Evolutionary conservation across 1,284 basidiomycete species (phyloP), one percentile per base, ranked within the genome.

Genomic region (Meira nashicola): DNA sequence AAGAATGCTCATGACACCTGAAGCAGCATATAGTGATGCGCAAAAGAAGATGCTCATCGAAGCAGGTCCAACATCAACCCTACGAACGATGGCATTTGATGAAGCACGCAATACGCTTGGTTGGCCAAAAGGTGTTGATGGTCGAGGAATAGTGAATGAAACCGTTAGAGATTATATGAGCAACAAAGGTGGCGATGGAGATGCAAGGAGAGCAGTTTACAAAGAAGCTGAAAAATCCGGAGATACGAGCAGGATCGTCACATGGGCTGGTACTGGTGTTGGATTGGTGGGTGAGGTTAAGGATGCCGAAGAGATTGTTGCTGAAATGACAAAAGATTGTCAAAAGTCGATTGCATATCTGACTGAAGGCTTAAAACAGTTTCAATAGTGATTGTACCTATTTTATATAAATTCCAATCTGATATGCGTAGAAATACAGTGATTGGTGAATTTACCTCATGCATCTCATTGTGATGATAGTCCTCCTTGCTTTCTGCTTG

Each of bases 241-340:
- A 17, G 74, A 77, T 38, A 55, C 60, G 1, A 59, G 64, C 15
- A 58, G 74, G 10, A 60, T 75, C 40, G 65, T 77, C 25, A 74
- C 67, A 39, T 78, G 76, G 76, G 48, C 74, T 1, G 76, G 76
- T 4, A 73, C 71, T 14, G 74, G 74, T 1, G 64, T 78, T 2
- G 76, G 73, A 0, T 55, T 59, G 12, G 67, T 75, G 38, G 46
- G 63, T n/a, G 55, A 62, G 0, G 66, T 76, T 25, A 28, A 57
- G 33, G 65, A 67, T 1, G 73, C 73, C 10, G 46, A 21, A 1
- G 56, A 74, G 46, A 57, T 73, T 4, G 62, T 74, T 19, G 37
- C 21, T 10, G 46, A 61, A 38, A 49, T 60, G 8, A 52, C 17
- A 15, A 21, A 19, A 21, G 60, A 62, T 37, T 39, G 40, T 38